These are phyloP conservation scores for Starmerella bombicola DNA, from an alignment of 805 yeast species.

Conservation along the genomic window DNA sequence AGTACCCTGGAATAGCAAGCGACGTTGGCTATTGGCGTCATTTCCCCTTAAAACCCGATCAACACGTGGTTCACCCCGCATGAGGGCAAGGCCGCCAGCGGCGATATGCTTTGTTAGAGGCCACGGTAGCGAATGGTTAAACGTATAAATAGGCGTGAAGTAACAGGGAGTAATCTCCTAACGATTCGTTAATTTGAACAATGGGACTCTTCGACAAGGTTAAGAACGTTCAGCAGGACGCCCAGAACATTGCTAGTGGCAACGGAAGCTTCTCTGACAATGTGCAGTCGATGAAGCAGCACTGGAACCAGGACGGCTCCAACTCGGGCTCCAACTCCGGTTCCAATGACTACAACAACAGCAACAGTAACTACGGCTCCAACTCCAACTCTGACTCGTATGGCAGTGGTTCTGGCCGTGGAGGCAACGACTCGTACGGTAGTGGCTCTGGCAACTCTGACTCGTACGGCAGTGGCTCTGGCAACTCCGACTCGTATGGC, in stretches of 20 bases:
- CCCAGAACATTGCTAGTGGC: constrained; percentile 10
- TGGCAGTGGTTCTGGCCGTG: constrained; percentile 18
- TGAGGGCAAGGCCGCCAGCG: too few species aligned
- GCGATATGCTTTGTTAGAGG: too few species aligned
- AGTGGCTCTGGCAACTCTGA: constrained; percentile 7
- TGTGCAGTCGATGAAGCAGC: constrained; percentile 20
- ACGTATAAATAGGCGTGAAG: too few species aligned
- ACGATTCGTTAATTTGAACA: too few species aligned
- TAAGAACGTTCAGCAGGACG: constrained; percentile 16
- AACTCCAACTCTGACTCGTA: constrained; percentile 25
- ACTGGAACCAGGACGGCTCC: constrained; percentile 19
- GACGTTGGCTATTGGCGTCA: too few species aligned
- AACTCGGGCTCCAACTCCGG: constrained; percentile 22
- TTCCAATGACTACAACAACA: constrained; percentile 25
- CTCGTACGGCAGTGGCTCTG: constrained; percentile 17
- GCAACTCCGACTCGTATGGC: constrained; percentile 19
- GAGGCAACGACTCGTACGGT: constrained; percentile 9
- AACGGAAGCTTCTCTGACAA: constrained; percentile 13
- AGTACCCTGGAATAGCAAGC: too few species aligned
- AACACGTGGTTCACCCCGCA: too few species aligned
- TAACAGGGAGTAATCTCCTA: too few species aligned
- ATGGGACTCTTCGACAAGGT: constrained; percentile 21
- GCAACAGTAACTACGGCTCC: constrained; percentile 14
- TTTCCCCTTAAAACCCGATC: too few species aligned
- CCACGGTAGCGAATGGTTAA: too few species aligned